Evolutionary conservation across 169 alveolate species (phyloP), one percentile per base, ranked within the genome.

Genomic region (Amoebophrya sp.): DNA sequence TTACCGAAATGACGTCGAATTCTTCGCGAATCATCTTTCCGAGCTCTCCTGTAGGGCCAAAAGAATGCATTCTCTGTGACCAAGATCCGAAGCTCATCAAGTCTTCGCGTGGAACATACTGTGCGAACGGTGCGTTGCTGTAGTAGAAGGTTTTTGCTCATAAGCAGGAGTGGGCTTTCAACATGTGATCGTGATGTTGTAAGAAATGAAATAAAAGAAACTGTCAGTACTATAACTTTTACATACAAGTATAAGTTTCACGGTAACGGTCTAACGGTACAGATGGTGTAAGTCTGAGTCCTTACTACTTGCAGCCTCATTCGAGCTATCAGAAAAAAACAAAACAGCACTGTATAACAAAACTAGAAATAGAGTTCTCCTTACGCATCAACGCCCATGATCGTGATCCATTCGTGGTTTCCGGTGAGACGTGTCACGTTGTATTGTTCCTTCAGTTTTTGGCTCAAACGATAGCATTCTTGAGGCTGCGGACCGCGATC

Each of bases 401-500:
- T 6, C 36, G 83, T 65, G 83, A 65, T 36, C 83, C 83, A 65
- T 18, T 65, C 83, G 83, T 65, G 83, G 83, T 65, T 65, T 1
- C 83, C 83, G 38, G 83, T 65, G 2, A 65, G 83, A 1, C 83
- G 18, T 29, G 83, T 65, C 26, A 65, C 83, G 83, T 65, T 65
- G 83, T 12, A 65, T 29, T 6, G 0, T 0, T 65, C 83, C 83
- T 29, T 0, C n/a, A 65, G 26, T 0, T 6, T 36, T 26, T 65
- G 83, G 38, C 39, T 0, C n/a, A 65, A 26, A 1, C 2, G 38
- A 36, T 65, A 65, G 83, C 83, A 65, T 36, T 65, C 83, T 10
- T 36, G 83, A 29, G 83, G 83, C 26, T 65, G 83, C 83, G 83
- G 83, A 0, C 83, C 83, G 83, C 83, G 83, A 36, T 65, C 83